These are phyloP conservation scores for Boletus huronensis DNA, from an alignment of 768 basidiomycete genomes.

Conservation along the genomic window DNA sequence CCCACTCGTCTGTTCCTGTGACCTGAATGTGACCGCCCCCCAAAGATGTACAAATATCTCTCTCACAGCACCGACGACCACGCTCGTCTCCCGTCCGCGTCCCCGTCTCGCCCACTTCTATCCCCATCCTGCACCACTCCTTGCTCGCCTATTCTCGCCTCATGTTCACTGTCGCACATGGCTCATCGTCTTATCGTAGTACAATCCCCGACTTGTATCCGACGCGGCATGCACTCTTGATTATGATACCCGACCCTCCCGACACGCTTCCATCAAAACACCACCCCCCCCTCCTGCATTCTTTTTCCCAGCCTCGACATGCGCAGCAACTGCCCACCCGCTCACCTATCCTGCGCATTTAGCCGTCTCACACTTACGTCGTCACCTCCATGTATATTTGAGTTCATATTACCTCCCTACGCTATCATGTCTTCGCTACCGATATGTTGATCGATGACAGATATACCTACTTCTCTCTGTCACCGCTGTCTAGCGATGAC, in stretches of 20 bases:
- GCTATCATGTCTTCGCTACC: background rate
- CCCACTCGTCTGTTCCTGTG: constrained; percentile 28
- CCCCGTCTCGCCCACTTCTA: background rate
- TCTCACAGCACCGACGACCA: constrained; percentile 3
- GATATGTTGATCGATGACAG: background rate
- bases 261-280: constrained; percentile 8
- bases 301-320: constrained; percentile 8
- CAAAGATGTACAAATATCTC: constrained; percentile 33
- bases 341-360: background rate
- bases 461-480: background rate
- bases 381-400: background rate
- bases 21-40: constrained; percentile 24
- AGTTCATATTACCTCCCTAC: background rate
- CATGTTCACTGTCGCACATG: background rate
- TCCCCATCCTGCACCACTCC: background rate
- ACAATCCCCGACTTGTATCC: constrained; percentile 2
- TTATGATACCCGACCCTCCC: constrained; percentile 1
- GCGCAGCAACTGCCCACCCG: background rate
- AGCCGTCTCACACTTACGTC: background rate
- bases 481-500: background rate
- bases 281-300: background rate
- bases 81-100: too few relatives aligned
- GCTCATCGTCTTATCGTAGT: constrained; percentile 5
- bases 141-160: background rate
- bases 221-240: constrained; percentile 1